These are phyloP conservation scores for Pouteria campechiana DNA, from an alignment of 179 eudicot species.

Conservation along the genomic window DNA sequence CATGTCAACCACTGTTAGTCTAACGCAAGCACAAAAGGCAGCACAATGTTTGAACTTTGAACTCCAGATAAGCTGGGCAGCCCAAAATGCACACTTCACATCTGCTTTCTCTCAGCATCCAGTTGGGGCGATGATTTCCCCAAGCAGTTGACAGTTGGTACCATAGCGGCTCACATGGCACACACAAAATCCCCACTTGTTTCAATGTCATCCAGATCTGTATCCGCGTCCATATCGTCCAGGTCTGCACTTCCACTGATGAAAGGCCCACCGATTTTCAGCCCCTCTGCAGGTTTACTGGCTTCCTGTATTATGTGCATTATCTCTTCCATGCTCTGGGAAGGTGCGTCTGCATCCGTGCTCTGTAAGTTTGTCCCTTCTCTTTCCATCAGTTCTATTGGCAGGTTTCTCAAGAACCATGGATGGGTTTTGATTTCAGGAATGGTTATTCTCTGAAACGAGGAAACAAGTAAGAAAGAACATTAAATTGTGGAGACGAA, in stretches of 20 bases:
- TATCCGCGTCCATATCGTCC: constrained; percentile 53
- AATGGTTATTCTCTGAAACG: constrained; percentile 52
- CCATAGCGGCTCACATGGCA: constrained; percentile 18
- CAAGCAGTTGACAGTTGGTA: too few relatives aligned
- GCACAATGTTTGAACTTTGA: too few relatives aligned
- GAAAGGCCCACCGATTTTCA: constrained; percentile 11
- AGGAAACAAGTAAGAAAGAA: too few relatives aligned
- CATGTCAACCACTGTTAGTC: too few relatives aligned
- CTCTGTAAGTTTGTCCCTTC: constrained; percentile 16
- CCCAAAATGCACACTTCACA: too few relatives aligned
- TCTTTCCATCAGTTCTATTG: constrained; percentile 42
- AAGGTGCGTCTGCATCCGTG: constrained; percentile 27
- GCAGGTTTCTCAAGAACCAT: constrained; percentile 66
- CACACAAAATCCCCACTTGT: constrained; percentile 64
- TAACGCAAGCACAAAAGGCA: too few relatives aligned
- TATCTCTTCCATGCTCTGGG: constrained; percentile 59
- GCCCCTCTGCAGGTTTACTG: constrained; percentile 18
- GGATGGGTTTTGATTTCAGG: constrained; percentile 60
- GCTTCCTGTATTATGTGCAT: constrained; percentile 63
- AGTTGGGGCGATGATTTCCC: too few relatives aligned
- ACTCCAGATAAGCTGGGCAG: too few relatives aligned
- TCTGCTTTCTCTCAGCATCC: too few relatives aligned
- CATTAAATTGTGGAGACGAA: too few relatives aligned
- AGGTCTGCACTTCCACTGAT: constrained; percentile 48
- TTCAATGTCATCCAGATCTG: constrained; percentile 43